Conservation (phyloP, 257 asterid genomes). For the Solanum neorickii region DNA sequence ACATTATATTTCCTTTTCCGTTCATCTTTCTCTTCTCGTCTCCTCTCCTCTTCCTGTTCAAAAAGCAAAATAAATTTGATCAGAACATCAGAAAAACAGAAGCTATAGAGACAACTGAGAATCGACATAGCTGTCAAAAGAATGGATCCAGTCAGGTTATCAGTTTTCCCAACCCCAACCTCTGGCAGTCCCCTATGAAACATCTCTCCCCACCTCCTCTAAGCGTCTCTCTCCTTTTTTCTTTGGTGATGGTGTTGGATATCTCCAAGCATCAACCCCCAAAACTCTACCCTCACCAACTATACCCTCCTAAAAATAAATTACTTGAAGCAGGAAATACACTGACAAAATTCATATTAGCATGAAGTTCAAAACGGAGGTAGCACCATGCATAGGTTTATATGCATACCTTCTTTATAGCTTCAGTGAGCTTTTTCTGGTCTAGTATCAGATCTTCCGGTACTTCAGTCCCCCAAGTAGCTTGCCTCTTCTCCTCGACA, state of each 20-base stretch:
- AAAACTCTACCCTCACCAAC: not conserved
- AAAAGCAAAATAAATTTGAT: not conserved
- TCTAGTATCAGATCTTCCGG: slow-evolving; percentile 81
- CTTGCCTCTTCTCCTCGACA: slow-evolving; percentile 55
- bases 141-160: not conserved
- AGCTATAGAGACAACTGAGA: not conserved
- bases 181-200: not conserved
- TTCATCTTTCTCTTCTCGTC: slow-evolving; percentile 74
- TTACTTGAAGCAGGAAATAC: not conserved
- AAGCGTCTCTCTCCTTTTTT: not conserved
- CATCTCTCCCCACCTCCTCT: not conserved
- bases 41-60: slow-evolving; percentile 69
- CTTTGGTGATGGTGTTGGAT: not conserved
- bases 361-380: not conserved
- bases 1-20: slow-evolving; percentile 83
- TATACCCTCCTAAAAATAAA: not conserved
- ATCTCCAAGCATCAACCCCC: not conserved
- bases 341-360: not conserved
- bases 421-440: slow-evolving; percentile 43
- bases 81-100: not conserved
- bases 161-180: not conserved
- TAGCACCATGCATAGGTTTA: not conserved
- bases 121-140: not conserved
- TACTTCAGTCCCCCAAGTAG: slow-evolving; percentile 90
- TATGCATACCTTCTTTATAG: slow-evolving; percentile 55